A percentile compares a stretch with the other conserved stretches of the same genome.
Evolutionary conservation across 768 basidiomycete genomes (phyloP).

Genomic region (Kwoniella sp.): DNA sequence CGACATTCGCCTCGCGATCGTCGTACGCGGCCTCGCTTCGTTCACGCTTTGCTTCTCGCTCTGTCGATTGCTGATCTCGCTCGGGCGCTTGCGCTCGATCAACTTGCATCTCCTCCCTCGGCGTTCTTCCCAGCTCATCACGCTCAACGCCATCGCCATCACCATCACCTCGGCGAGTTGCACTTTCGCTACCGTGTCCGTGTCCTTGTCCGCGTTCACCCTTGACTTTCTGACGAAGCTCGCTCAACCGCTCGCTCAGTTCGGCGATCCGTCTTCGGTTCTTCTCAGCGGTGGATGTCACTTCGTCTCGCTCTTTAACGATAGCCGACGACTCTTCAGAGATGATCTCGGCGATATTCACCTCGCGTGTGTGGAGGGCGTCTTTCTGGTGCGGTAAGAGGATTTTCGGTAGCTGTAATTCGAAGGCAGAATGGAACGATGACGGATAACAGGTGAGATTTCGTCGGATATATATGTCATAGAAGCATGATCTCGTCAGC

Average conservation of each 20-base stretch:
- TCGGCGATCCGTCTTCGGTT: conserved; percentile 41
- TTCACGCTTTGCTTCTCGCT: background rate
- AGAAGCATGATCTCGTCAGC: conserved; percentile 2
- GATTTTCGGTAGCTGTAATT: conserved; percentile 53
- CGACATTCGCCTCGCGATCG: background rate
- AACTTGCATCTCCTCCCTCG: conserved; percentile 31
- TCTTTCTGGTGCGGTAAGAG: conserved; percentile 48
- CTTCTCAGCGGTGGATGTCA: conserved; percentile 9
- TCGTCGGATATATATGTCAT: no score
- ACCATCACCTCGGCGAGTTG: background rate
- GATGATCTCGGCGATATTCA: conserved; percentile 45
- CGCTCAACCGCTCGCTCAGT: conserved; percentile 28
- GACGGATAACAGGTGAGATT: no score
- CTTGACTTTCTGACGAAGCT: conserved; percentile 39
- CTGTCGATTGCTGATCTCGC: background rate
- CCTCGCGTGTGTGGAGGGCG: conserved; percentile 33
- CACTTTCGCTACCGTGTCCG: background rate
- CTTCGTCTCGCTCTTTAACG: conserved; percentile 34
- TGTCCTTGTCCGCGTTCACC: conserved; percentile 1
- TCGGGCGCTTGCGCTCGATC: conserved; percentile 10
- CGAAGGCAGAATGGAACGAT: no score
- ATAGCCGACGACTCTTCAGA: conserved; percentile 32
- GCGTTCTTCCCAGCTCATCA: conserved; percentile 39
- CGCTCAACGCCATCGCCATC: background rate
- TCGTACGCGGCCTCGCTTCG: background rate